Evolutionary conservation across 2,329 filamentous ascomycete genomes (phyloP), one percentile per base, ranked within the genome.

Genomic region (Hypoxylon sp.): DNA sequence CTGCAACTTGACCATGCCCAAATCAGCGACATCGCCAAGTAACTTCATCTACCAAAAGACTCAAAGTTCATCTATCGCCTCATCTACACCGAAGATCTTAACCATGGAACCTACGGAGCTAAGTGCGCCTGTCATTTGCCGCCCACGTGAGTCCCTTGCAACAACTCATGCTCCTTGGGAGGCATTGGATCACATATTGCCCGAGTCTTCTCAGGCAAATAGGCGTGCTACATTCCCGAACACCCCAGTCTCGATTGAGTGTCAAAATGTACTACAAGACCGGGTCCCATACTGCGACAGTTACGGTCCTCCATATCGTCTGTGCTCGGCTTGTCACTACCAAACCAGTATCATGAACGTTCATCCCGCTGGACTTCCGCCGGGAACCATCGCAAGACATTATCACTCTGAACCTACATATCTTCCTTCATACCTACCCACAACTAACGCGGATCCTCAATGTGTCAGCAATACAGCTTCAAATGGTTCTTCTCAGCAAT

Each of bases 21-120:
- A 51, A 31, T 35, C 51, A 19, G 52, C 29, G 11, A 64, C 50
- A 59, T 73, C 72, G 19, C 68, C 71, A 37, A 74, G 70, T 62
- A 46, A 68, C 55, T 72, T 70, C 55, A 63, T 68, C 39, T 70
- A 67, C 29, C 65, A 29, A 37, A 65, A 37, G 13, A 24, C 44
- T 61, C 54, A 8, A 63, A 24, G 3, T 51, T 60, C 39, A 42
- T 39, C 37, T 22, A 13, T 29, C n/a, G 8, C 24, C 19, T 51
- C 29, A 31, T 31, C 44, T n/a, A 37, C 14, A 5, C 24, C 8
- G 13, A 33, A 44, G 3, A 14, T 47, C 31, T 13, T 6, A 17
- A 29, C 31, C 11, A 67, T 70, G 60, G 60, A 64, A 10, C 11
- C 17, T 13, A 9, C 4, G 47, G 42, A 46, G 11, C 19, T 33